Conservation (phyloP, 2,329 filamentous ascomycete genomes). For the Clarireedia hainanense region DNA sequence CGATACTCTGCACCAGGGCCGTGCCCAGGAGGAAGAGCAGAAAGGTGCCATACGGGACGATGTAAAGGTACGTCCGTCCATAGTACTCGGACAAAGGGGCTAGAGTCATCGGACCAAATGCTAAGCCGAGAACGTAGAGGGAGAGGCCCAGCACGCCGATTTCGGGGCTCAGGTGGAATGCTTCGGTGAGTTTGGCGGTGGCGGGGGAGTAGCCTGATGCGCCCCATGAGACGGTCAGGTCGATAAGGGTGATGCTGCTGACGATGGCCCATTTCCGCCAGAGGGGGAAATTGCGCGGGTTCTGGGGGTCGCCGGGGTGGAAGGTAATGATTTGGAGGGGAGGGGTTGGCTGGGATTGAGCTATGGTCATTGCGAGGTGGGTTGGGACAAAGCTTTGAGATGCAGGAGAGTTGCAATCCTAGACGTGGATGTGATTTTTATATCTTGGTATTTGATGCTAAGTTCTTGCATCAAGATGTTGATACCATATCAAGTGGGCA, state of each 20-base stretch:
- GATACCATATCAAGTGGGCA: too few species aligned
- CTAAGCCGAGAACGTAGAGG: slow-evolving; percentile 39
- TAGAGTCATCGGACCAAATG: slow-evolving; percentile 30
- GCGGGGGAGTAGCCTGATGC: slow-evolving; percentile 41
- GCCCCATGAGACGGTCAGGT: slow-evolving; percentile 34
- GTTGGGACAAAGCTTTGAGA: background rate
- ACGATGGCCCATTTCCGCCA: slow-evolving; percentile 31
- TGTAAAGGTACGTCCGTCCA: slow-evolving; percentile 36
- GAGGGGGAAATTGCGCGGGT: slow-evolving; percentile 30
- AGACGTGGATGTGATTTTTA: background rate
- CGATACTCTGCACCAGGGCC: slow-evolving; percentile 35
- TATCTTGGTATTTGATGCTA: background rate
- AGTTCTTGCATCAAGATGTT: too few species aligned
- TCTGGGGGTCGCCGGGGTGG: slow-evolving; percentile 11
- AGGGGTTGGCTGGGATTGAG: background rate
- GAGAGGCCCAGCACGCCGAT: slow-evolving; percentile 38
- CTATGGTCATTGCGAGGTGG: background rate
- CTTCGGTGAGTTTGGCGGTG: slow-evolving; percentile 33
- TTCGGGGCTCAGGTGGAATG: slow-evolving; percentile 34
- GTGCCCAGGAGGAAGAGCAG: slow-evolving; percentile 36
- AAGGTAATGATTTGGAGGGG: background rate
- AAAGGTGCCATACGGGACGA: slow-evolving; percentile 43
- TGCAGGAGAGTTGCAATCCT: background rate
- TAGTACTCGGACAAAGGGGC: slow-evolving; percentile 35
- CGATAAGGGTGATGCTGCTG: slow-evolving; percentile 26